Evolutionary conservation across 2,329 filamentous ascomycete species (phyloP), one percentile per base, ranked within the genome.

Genomic region (Fusarium fujikuroi): DNA sequence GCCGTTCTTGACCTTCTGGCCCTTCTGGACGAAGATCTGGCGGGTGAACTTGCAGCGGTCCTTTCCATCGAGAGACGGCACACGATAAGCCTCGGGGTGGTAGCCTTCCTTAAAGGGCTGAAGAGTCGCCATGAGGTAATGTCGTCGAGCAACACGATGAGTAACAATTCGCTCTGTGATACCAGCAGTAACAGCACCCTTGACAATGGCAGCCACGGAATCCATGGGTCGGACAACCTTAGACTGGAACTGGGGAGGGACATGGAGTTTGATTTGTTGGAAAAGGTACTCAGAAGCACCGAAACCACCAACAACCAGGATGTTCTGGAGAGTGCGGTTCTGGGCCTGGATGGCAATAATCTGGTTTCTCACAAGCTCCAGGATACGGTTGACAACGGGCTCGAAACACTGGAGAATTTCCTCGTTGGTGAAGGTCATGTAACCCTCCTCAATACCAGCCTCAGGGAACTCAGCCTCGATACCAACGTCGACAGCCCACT

Each of bases 341-440:
- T 98, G 96, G 10, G 95, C 95, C 85, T 98, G 96, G 77, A 99
- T 98, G 76, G 96, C 96, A 79, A 98, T 98, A 83, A 99, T 98
- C 84, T 99, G 96, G 84, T 98, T 98, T 76, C 95, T 90, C 68
- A 98, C 96, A 74, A 98, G 89, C 84, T 98, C 96, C 77, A 98
- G 85, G 81, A 99, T 98, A 65, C 96, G 90, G 86, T 98, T 98
- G 63, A 98, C 95, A 15, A 99, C 96, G 18, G 96, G 96, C 86
- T 98, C 95, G 82, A 98, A 99, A 86, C 96, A 98, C 85, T 98
- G 95, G 76, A 99, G 87, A 78, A 99, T 98, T 84, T 99, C 96
- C 84, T 98, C 96, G 81, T 99, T 98, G 70, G 95, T 98, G 82
- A 99, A 99, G 5, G 95, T 98, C 96, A 99, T 99, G 86, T 98